Base-by-base conservation (phyloP, 2,329 filamentous ascomycete species). In the Cladosporium colombiae region DNA sequence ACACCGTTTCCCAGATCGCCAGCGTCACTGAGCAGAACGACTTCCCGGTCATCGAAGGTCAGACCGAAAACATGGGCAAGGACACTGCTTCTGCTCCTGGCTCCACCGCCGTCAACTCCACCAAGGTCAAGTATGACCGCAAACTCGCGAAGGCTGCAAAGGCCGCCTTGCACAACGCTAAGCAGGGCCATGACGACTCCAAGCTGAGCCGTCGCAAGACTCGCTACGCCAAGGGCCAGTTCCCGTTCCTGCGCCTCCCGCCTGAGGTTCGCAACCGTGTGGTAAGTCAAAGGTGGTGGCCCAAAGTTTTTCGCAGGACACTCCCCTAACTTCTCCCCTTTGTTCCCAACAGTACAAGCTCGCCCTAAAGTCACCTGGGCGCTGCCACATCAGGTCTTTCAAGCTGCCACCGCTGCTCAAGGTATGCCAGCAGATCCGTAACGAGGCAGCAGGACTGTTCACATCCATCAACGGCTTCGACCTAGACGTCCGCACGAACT, bases 191-290 rank as follows among this genome's bases (percentile, higher is more conserved):
- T 29, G 4, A 14, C 40, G 8, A 16, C 23, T 44, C 35, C 16
- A 37, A 37, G 21, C 18, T 11, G 21, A 14, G 57, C 25, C 25
- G 50, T n/a, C 50, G 50, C 16, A 53, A 53, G 50, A 53, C 25
- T 27, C 50, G 50, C 14, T 53, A 27, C 29, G 50, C 50, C 23
- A 29, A 27, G 25, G 10, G 7, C 6, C 21, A 44, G 6, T 23
- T 27, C 27, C 25, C 14, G 6, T 35, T 61, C 58, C 18, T 61
- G 16, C 40, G 44, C 40, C 40, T 61, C 18, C 58, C 58, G 10
- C 27, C 44, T 16, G 58, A 61, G 58, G 18, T 52, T n/a, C 58
- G 58, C 40, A 61, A 49, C 40, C n/a, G 21, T n/a, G 29, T 61
- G 16, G 40, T 50, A 31, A n/a, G 55, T 13, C 25, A 40, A 35